phyloP scores from a whole-genome alignment of 2,329 filamentous ascomycete species.

The Fusarium penzigii region DNA sequence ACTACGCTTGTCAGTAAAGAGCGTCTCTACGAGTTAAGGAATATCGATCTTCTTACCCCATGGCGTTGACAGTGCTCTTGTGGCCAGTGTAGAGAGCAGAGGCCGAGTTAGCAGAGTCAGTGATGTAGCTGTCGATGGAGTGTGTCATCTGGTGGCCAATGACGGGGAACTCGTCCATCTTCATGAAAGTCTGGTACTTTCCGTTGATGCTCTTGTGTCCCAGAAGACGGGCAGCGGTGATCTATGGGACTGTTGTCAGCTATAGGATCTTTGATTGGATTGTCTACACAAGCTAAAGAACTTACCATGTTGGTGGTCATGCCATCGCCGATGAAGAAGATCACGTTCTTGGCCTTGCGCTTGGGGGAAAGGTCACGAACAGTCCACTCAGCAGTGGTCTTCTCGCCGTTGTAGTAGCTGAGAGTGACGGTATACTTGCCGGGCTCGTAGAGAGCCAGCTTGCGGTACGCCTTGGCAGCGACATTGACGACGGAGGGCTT shows the following conservation, averaged over 20 bases:
- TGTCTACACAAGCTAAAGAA: neutral
- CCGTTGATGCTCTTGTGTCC: slow-evolving; percentile 83
- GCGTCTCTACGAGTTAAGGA: neutral
- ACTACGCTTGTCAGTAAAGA: slow-evolving; percentile 30
- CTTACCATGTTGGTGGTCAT: slow-evolving; percentile 71
- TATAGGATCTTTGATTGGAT: neutral
- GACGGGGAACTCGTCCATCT: slow-evolving; percentile 82
- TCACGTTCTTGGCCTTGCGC: slow-evolving; percentile 80
- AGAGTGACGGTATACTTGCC: slow-evolving; percentile 78
- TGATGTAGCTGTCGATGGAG: slow-evolving; percentile 82
- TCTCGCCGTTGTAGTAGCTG: slow-evolving; percentile 71
- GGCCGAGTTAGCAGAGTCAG: slow-evolving; percentile 82
- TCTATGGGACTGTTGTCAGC: slow-evolving; percentile 36
- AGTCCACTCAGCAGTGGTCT: slow-evolving; percentile 73
- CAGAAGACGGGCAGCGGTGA: slow-evolving; percentile 77
- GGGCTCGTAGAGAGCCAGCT: slow-evolving; percentile 74
- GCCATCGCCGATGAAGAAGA: slow-evolving; percentile 78
- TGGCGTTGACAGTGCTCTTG: slow-evolving; percentile 80
- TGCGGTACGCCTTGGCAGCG: slow-evolving; percentile 75
- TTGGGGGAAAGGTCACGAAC: slow-evolving; percentile 70
- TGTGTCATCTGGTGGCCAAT: slow-evolving; percentile 88
- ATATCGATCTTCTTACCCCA: slow-evolving; percentile 56
- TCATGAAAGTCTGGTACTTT: slow-evolving; percentile 74
- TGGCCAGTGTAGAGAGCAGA: slow-evolving; percentile 81
- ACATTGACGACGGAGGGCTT: slow-evolving; percentile 76